Percentiles rank a stretch among this genome's conserved stretches.
Conservation (phyloP, 1,139 yeast genomes). For the Lodderomyces theae region DNA sequence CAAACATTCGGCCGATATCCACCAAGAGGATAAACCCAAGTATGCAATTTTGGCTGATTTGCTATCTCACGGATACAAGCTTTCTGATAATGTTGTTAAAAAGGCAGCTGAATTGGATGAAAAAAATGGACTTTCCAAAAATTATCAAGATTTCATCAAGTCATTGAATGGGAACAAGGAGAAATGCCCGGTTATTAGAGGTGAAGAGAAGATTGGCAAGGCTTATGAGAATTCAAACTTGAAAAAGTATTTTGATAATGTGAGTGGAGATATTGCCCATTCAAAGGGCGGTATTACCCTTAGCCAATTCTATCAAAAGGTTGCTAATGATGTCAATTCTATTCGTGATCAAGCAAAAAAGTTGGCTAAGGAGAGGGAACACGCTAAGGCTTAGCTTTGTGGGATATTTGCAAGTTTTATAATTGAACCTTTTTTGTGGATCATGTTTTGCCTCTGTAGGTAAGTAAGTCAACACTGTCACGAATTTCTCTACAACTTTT, state of each 20-base stretch:
- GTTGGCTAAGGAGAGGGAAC: constrained; percentile 43
- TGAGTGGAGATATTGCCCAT: constrained; percentile 24
- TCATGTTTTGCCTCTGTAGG: too few relatives aligned
- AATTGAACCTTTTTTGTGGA: too few relatives aligned
- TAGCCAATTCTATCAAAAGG: constrained; percentile 27
- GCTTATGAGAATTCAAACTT: constrained; percentile 9
- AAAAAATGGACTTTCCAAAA: constrained; percentile 57
- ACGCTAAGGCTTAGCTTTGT: not conserved
- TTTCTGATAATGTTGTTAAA: constrained; percentile 61
- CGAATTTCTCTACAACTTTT: too few relatives aligned
- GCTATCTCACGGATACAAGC: constrained; percentile 65
- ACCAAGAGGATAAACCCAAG: constrained; percentile 78
- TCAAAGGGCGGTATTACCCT: constrained; percentile 38
- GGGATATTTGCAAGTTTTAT: too few relatives aligned
- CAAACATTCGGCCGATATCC: constrained; percentile 42
- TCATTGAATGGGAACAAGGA: constrained; percentile 1
- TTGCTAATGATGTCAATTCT: constrained; percentile 52
- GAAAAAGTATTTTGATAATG: constrained; percentile 30
- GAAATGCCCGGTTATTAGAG: constrained; percentile 1
- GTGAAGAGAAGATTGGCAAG: not conserved
- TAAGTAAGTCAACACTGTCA: too few relatives aligned
- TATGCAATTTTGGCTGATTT: constrained; percentile 74
- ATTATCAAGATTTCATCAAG: constrained; percentile 14
- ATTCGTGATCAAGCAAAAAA: constrained; percentile 74
- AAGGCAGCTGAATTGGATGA: constrained; percentile 63